These are phyloP conservation scores for Raphanus hybrid DNA, from an alignment of 441 rosid genomes.

Conservation along the genomic window DNA sequence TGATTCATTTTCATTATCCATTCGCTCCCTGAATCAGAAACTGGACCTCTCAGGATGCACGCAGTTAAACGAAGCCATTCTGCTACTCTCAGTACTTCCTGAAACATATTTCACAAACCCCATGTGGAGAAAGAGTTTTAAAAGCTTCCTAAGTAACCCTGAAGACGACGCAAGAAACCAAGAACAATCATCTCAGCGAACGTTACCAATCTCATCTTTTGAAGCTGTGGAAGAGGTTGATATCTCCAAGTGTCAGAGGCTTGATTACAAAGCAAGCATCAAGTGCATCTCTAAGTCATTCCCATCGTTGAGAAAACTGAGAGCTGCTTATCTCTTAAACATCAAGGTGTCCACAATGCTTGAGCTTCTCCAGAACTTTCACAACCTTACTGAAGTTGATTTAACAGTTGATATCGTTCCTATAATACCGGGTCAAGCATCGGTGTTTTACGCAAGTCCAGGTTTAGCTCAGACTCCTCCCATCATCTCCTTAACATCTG, in stretches of 20 bases:
- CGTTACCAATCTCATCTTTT: constrained; percentile 52
- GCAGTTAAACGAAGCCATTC: constrained; percentile 56
- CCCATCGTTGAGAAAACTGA: constrained; percentile 70
- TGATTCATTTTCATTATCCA: not conserved
- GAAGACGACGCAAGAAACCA: constrained; percentile 43
- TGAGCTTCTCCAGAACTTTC: constrained; percentile 55
- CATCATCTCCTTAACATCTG: constrained; percentile 36
- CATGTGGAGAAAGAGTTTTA: constrained; percentile 41
- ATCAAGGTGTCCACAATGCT: constrained; percentile 49
- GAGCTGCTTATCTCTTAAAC: constrained; percentile 75
- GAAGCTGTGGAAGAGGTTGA: constrained; percentile 64
- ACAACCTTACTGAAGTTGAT: constrained; percentile 63
- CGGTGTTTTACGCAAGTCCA: constrained; percentile 53
- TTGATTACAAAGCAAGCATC: constrained; percentile 56
- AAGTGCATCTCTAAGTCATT: constrained; percentile 69
- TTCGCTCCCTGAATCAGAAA: constrained; percentile 49
- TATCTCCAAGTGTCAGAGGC: constrained; percentile 71
- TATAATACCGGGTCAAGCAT: constrained; percentile 49
- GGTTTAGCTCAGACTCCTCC: constrained; percentile 34
- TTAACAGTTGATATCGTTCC: constrained; percentile 70
- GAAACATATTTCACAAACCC: constrained; percentile 39
- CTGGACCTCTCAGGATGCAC: constrained; percentile 75
- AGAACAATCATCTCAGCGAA: constrained; percentile 34
- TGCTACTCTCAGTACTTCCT: constrained; percentile 64
- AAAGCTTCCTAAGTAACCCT: constrained; percentile 41